Evolutionary conservation across 768 basidiomycete species (phyloP), one percentile per base, ranked within the genome.

Genomic region (Lactifluus echinatus): DNA sequence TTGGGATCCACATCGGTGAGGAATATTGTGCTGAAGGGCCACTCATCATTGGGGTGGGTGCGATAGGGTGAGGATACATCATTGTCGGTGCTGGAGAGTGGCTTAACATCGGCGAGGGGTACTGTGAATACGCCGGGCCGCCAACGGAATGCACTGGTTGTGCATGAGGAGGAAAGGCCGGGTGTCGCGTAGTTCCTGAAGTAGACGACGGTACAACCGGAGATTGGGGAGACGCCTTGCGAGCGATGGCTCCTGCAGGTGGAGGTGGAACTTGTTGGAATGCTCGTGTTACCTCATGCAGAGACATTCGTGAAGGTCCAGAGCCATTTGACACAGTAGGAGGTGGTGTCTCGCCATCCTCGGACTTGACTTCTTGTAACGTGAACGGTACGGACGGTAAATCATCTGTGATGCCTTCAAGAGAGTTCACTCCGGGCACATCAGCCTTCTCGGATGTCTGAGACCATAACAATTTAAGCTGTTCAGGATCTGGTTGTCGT

Each of bases 381-480:
- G 85, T 85, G 69, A 88, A 88, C 11, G 89, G 89, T 29, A 93
- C 73, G 23, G 84, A 76, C 29, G 85, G 84, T 54, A 90, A 74
- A 65, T 93, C 92, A 66, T 92, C 89, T 26, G 83, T 82, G 55
- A 94, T 89, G 17, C 84, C 85, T 66, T 90, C 84, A 56, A 94
- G 72, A 2, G 90, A 93, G 68, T 93, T 94, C 23, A 86, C 77
- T 8, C 80, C 74, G 56, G 83, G 80, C 33, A 79, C 69, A 51
- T 77, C 80, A n/a, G 82, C 75, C 68, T 86, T 85, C 67, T 83
- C 82, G 4, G 89, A 78, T 5, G 84, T 78, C 65, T 89, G 84
- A 19, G 87, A 87, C 87, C 90, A 92, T 8, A 92, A 80, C 23
- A 86, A 84, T 69, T 87, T 91, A 50, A 93, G 73, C 62, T 88